Conservation (phyloP, 1,284 basidiomycete species). For the Cryptococcus neoformans region DNA sequence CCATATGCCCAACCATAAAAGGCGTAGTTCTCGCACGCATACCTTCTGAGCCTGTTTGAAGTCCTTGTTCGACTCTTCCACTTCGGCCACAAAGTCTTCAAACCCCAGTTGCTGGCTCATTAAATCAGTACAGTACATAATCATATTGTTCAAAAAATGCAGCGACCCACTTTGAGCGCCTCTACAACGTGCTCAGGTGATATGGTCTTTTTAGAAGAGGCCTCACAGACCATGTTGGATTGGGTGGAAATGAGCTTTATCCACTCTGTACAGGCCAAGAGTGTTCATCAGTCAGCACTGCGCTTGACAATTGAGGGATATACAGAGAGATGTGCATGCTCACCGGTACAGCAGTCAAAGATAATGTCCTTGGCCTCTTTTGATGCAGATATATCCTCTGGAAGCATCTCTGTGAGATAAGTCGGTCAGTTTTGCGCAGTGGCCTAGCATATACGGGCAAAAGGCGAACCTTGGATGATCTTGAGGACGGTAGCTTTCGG, state of each 20-base stretch:
- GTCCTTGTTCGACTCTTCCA: constrained; percentile 89
- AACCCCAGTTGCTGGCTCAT: constrained; percentile 62
- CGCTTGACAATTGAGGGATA: neutral
- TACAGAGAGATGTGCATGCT: neutral
- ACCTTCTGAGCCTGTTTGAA: constrained; percentile 40
- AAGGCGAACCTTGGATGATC: constrained; percentile 77
- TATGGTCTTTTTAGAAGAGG: constrained; percentile 99
- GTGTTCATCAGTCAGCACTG: neutral
- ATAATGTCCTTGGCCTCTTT: constrained; percentile 96
- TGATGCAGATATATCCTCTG: constrained; percentile 82
- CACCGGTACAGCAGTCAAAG: constrained; percentile 97
- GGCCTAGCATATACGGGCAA: no score
- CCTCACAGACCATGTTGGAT: constrained; percentile 97
- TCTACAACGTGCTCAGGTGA: constrained; percentile 95
- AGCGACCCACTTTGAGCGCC: constrained; percentile 71
- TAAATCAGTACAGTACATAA: constrained; percentile 52
- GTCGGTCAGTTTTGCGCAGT: neutral
- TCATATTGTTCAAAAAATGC: neutral
- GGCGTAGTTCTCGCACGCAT: neutral
- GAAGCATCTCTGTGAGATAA: constrained; percentile 68
- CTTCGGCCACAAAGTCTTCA: constrained; percentile 86
- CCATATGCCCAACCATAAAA: neutral
- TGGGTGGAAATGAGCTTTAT: constrained; percentile 97
- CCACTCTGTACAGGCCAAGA: constrained; percentile 68
- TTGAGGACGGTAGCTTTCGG: constrained; percentile 98